Evolutionary conservation across 495 filamentous ascomycete genomes (phyloP).

Genomic region (Daldinia bambusicola): DNA sequence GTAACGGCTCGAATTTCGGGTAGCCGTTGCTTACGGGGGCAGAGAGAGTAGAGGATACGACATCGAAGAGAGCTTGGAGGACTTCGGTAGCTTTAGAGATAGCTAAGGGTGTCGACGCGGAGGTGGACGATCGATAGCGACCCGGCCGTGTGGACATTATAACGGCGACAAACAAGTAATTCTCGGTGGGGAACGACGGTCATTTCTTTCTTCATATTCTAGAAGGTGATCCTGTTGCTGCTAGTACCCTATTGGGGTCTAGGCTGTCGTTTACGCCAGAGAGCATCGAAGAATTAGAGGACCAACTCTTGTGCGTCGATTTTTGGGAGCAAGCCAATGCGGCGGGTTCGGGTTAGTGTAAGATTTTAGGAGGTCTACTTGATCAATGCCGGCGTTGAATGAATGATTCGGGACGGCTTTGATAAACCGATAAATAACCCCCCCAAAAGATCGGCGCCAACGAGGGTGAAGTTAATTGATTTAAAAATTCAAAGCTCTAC

Average conservation of each 20-base stretch:
- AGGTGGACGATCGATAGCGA: conserved; percentile 71
- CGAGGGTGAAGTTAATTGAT: not conserved
- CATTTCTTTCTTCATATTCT: conserved; percentile 43
- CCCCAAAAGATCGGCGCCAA: not conserved
- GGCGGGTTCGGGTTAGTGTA: not conserved
- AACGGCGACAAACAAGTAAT: conserved; percentile 31
- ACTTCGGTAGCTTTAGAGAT: conserved; percentile 68
- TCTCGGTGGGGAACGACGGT: conserved; percentile 32
- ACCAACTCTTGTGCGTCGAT: conserved; percentile 26
- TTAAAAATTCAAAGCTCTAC: conserved; percentile 10
- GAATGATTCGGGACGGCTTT: not conserved
- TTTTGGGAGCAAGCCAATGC: not conserved
- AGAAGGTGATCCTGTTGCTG: conserved; percentile 31
- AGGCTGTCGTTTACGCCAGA: conserved; percentile 46
- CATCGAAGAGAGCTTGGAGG: conserved; percentile 67
- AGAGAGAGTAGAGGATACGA: conserved; percentile 52
- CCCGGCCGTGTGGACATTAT: conserved; percentile 61
- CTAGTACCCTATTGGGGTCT: conserved; percentile 48
- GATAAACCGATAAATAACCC: not conserved
- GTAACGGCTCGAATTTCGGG: conserved; percentile 54
- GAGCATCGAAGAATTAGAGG: conserved; percentile 47
- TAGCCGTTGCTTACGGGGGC: conserved; percentile 46
- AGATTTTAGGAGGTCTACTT: conserved; percentile 9
- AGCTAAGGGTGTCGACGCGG: conserved; percentile 63
- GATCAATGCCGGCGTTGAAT: not conserved